Evolutionary conservation across 306 rosid species (phyloP).

Genomic region (barrel medic (Medicago truncatula)): MtrunA17r5.0-ANR NC_053043.1:6074501-6075000

Average conservation of each 20-base stretch:
- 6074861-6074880: slow-evolving; percentile 94
- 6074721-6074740: slow-evolving; percentile 72
- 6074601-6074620: slow-evolving; percentile 92
- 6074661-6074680: not conserved
- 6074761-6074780: slow-evolving; percentile 75
- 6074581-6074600: slow-evolving; percentile 80
- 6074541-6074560: slow-evolving; percentile 10
- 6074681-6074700: slow-evolving; percentile 33
- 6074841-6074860: slow-evolving; percentile 51
- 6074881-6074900: slow-evolving; percentile 85
- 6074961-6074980: slow-evolving; percentile 58
- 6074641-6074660: not conserved
- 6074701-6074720: slow-evolving; percentile 75
- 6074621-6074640: not conserved
- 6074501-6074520: not conserved
- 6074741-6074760: slow-evolving; percentile 93
- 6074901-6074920: slow-evolving; percentile 82
- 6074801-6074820: too few species aligned
- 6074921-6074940: slow-evolving; percentile 73
- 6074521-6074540: not conserved
- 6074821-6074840: not conserved
- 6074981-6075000: not conserved
- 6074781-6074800: not conserved
- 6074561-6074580: slow-evolving; percentile 72
- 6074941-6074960: slow-evolving; percentile 56